phyloP scores from a whole-genome alignment of 768 basidiomycete genomes.

The Termitomyces sp. region DNA sequence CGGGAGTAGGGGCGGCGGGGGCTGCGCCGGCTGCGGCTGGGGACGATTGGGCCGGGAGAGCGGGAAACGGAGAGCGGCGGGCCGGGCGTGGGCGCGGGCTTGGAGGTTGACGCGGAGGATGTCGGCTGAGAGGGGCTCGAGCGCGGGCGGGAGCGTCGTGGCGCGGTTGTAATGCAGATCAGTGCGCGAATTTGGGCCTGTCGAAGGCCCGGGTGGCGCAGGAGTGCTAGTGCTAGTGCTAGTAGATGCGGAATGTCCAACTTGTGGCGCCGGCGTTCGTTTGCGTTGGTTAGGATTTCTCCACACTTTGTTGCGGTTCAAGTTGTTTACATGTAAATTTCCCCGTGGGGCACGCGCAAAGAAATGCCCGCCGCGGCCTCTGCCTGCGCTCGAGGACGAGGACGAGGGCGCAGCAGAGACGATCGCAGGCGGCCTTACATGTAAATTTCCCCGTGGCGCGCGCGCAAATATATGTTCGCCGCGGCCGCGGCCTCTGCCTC shows the following conservation, averaged over 20 bases:
- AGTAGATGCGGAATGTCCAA: too few relatives aligned
- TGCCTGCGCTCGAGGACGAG: too few relatives aligned
- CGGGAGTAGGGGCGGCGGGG: neutral
- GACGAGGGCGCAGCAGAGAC: conserved; percentile 1
- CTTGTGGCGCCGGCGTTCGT: too few relatives aligned
- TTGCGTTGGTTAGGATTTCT: neutral
- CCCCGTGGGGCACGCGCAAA: neutral
- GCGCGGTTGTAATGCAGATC: too few relatives aligned
- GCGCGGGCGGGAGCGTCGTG: neutral
- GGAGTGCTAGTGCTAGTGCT: too few relatives aligned
- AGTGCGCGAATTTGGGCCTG: too few relatives aligned
- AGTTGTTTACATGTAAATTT: too few relatives aligned
- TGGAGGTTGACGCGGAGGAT: neutral
- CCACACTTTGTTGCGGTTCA: neutral
- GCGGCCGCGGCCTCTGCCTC: neutral
- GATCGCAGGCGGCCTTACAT: conserved; percentile 14
- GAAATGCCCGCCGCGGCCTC: neutral
- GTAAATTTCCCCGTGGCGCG: neutral
- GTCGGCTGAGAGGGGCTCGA: neutral
- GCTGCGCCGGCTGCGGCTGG: too few relatives aligned
- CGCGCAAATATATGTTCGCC: neutral
- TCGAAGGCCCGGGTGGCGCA: too few relatives aligned
- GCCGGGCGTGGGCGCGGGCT: too few relatives aligned
- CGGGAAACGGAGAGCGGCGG: too few relatives aligned
- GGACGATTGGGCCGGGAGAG: too few relatives aligned